A percentile compares a stretch with the other conserved stretches of the same genome.
Conservation (phyloP, 345 rosid genomes). For the Brassica rapa region DNA sequence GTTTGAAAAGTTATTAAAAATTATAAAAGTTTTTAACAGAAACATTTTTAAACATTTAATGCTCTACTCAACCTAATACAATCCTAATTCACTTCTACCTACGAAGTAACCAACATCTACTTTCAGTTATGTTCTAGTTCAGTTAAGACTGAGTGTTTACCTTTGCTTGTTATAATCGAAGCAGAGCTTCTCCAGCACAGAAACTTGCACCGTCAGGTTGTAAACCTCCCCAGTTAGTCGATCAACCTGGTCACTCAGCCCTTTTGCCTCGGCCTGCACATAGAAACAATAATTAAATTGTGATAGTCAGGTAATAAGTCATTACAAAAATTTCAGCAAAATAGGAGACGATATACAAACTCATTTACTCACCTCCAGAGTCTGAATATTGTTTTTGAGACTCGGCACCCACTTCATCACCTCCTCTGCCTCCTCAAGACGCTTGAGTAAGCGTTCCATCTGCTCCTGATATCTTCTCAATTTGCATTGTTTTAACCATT, state of each 20-base stretch:
- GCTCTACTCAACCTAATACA: neutral
- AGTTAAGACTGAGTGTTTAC: neutral
- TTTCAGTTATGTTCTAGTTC: neutral
- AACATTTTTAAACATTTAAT: no score
- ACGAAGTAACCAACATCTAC: neutral
- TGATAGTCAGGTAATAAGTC: no score
- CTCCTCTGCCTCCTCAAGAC: neutral
- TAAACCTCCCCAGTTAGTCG: neutral
- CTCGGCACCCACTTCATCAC: neutral
- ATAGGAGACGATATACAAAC: neutral
- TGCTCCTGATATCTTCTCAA: no score
- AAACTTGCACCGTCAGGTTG: neutral
- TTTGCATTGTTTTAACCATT: no score
- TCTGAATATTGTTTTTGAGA: neutral
- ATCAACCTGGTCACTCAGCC: neutral
- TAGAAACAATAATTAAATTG: neutral
- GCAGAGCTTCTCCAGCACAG: neutral
- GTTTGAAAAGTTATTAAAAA: no score
- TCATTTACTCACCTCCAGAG: neutral
- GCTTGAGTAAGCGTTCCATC: neutral
- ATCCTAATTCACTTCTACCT: no score
- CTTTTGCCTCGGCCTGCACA: neutral
- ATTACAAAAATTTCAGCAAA: no score
- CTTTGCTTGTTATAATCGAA: neutral
- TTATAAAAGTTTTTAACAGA: no score